Conservation (phyloP, 306 rosid species). For the Vigna unguiculata region DNA sequence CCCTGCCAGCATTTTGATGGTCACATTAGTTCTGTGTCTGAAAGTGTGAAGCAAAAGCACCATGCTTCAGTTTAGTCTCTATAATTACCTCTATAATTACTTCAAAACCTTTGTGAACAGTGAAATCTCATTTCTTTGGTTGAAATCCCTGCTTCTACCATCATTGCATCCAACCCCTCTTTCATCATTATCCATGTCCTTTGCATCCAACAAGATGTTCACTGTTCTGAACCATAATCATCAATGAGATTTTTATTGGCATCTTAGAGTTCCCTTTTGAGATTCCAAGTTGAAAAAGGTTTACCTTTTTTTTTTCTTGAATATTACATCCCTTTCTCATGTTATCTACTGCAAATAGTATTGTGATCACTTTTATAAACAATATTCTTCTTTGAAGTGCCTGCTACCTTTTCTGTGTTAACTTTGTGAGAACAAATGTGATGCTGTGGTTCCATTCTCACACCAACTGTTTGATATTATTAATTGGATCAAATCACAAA, state of each 20-base stretch:
- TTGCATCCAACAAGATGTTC: constrained; percentile 33
- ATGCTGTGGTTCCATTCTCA: constrained; percentile 65
- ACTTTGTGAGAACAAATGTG: constrained; percentile 73
- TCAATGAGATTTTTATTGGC: constrained; percentile 36
- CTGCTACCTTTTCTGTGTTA: constrained; percentile 53
- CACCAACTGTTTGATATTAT: constrained; percentile 50
- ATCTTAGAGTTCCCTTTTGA: constrained; percentile 39
- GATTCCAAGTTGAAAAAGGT: constrained; percentile 37
- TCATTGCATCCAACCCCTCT: constrained; percentile 50
- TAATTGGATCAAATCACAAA: constrained; percentile 39
- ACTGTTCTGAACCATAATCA: constrained; percentile 42
- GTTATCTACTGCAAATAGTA: constrained; percentile 44
- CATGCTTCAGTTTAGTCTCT: constrained; percentile 32
- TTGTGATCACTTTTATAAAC: constrained; percentile 45
- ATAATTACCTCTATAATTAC: constrained; percentile 39
- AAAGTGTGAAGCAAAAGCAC: constrained; percentile 41
- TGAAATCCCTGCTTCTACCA: constrained; percentile 59
- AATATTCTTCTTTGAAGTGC: constrained; percentile 48
- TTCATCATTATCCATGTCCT: constrained; percentile 49
- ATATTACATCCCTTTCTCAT: constrained; percentile 32
- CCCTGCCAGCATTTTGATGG: constrained; percentile 44
- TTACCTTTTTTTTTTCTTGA: background rate
- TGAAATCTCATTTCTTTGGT: constrained; percentile 34
- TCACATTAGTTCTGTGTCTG: constrained; percentile 42
- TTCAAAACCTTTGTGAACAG: constrained; percentile 44